A percentile compares a stretch with the other conserved stretches of the same genome.
phyloP scores from a whole-genome alignment of 257 asterid species.

The Fraxinus excelsior region DNA sequence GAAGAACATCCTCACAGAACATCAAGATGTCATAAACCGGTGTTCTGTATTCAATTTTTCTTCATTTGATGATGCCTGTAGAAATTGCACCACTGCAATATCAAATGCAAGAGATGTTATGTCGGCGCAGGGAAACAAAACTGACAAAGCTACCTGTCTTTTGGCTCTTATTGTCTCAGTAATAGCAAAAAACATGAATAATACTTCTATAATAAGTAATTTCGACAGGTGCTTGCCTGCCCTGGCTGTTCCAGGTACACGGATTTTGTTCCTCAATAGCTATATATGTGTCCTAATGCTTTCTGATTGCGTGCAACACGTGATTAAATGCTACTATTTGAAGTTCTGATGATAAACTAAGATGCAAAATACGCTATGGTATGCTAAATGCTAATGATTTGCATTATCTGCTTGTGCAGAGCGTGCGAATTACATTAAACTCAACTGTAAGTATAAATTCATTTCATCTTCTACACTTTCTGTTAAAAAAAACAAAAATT shows the following conservation, averaged over 20 bases:
- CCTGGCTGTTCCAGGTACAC: slow-evolving; percentile 47
- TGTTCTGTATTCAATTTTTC: slow-evolving; percentile 49
- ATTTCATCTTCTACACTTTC: neutral
- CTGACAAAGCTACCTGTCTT: slow-evolving; percentile 48
- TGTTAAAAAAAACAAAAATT: neutral
- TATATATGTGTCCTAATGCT: neutral
- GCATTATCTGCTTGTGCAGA: slow-evolving; percentile 38
- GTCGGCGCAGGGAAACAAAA: slow-evolving; percentile 15
- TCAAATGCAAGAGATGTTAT: slow-evolving; percentile 15
- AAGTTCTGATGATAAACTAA: neutral
- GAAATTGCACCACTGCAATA: slow-evolving; percentile 41
- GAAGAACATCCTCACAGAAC: slow-evolving; percentile 11
- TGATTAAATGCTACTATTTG: neutral
- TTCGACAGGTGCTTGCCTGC: slow-evolving; percentile 64
- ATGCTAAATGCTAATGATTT: neutral
- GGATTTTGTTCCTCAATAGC: neutral
- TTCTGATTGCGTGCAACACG: too few relatives aligned
- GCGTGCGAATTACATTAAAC: slow-evolving; percentile 43
- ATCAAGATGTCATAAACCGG: slow-evolving; percentile 20
- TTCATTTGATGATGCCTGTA: slow-evolving; percentile 48
- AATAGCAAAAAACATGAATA: slow-evolving; percentile 37
- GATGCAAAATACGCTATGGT: too few relatives aligned
- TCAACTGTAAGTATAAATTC: slow-evolving; percentile 48
- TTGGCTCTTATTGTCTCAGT: slow-evolving; percentile 51
- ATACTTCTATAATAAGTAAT: slow-evolving; percentile 33